These are phyloP conservation scores for Vigna reflexopilosa DNA, from an alignment of 306 rosid species.

Conservation along the genomic window DNA sequence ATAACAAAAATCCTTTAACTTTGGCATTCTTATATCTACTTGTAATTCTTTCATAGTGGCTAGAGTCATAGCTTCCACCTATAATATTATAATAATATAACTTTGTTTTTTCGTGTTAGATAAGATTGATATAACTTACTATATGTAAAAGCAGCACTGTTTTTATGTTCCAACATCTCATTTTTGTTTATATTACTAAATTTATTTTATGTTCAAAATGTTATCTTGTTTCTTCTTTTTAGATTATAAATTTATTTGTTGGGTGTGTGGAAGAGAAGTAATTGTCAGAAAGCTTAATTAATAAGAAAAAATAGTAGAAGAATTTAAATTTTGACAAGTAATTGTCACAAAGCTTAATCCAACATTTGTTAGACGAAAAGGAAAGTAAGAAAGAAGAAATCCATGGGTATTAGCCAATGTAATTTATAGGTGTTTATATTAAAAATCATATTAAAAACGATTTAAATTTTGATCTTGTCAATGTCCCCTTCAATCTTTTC, in stretches of 20 bases:
- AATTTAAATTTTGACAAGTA: neutral
- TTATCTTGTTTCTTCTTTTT: too few species aligned
- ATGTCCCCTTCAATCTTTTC: conserved; percentile 51
- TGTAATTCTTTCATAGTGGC: conserved; percentile 37
- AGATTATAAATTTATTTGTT: too few species aligned
- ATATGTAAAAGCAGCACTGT: neutral
- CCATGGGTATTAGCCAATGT: neutral
- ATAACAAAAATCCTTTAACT: conserved; percentile 6
- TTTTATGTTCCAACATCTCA: neutral
- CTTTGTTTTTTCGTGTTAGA: neutral
- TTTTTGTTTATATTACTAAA: too few species aligned
- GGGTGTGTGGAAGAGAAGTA: too few species aligned
- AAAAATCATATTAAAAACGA: neutral
- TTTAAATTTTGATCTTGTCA: conserved; percentile 15
- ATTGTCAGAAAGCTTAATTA: too few species aligned
- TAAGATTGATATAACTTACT: conserved; percentile 16
- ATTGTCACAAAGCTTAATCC: neutral
- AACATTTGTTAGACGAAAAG: neutral
- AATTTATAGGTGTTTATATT: neutral
- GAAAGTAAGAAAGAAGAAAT: neutral
- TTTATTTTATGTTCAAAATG: too few species aligned
- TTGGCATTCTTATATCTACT: conserved; percentile 7
- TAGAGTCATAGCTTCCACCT: conserved; percentile 44
- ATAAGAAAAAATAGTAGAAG: neutral
- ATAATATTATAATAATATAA: neutral